Evolutionary conservation across 169 alveolate genomes (phyloP).

Genomic region (Theileria annulata): DNA sequence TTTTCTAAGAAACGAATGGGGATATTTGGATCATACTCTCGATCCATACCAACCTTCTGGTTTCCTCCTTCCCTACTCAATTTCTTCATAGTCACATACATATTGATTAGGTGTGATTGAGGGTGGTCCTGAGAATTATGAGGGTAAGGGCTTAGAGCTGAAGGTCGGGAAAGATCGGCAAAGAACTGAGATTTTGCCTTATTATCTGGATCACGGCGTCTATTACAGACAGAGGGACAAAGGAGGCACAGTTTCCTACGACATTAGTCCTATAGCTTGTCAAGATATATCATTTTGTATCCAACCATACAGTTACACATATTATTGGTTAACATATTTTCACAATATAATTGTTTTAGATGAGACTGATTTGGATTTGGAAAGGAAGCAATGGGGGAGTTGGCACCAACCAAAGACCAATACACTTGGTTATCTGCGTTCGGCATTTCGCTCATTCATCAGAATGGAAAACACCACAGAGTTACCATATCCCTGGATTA

Average conservation of each 20-base stretch:
- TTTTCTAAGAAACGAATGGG: constrained; percentile 77
- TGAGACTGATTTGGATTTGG: constrained; percentile 77
- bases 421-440: constrained; percentile 19
- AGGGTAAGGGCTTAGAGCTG: constrained; percentile 74
- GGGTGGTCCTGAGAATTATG: constrained; percentile 77
- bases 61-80: background rate
- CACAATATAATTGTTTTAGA: constrained; percentile 10
- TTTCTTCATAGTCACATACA: background rate
- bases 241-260: constrained; percentile 67
- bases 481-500: constrained; percentile 53
- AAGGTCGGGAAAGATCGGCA: constrained; percentile 74
- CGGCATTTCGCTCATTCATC: constrained; percentile 38
- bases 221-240: constrained; percentile 63
- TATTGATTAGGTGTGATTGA: constrained; percentile 59
- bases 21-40: constrained; percentile 68
- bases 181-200: constrained; percentile 70
- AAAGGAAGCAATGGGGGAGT: constrained; percentile 78
- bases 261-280: constrained; percentile 72
- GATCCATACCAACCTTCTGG: constrained; percentile 77
- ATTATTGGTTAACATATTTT: background rate
- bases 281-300: constrained; percentile 47
- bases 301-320: background rate
- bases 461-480: constrained; percentile 55
- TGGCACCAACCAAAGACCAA: constrained; percentile 70
- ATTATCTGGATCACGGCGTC: constrained; percentile 74